A percentile compares a stretch with the other conserved stretches of the same genome.
Evolutionary conservation across 2,329 filamentous ascomycete genomes (phyloP).

Genomic region (Paracorniculantispora psalliotae): DNA sequence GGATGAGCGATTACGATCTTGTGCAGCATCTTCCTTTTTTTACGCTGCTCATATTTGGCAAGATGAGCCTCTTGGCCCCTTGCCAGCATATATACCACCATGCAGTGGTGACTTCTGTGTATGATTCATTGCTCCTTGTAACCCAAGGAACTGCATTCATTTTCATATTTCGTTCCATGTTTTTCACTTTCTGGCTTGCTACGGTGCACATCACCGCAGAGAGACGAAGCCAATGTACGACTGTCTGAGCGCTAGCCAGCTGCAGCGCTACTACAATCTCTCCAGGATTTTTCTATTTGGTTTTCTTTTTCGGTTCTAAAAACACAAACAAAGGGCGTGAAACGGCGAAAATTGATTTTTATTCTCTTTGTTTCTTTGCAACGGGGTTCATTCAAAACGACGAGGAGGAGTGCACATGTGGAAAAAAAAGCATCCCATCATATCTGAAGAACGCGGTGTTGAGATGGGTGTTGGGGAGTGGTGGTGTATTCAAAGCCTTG

Average conservation of each 20-base stretch:
- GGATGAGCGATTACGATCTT: background rate
- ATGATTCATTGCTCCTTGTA: background rate
- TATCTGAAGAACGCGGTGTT: background rate
- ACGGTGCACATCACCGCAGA: background rate
- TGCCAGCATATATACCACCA: background rate
- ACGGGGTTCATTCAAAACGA: background rate
- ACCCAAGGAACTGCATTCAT: background rate
- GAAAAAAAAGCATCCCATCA: background rate
- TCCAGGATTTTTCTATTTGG: background rate
- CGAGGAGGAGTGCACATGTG: background rate
- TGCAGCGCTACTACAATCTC: constrained; percentile 8
- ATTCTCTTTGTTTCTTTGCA: background rate
- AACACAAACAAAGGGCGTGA: constrained; percentile 2
- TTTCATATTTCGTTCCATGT: constrained; percentile 2
- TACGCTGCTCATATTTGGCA: background rate
- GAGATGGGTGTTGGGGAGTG: background rate
- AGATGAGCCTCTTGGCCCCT: background rate
- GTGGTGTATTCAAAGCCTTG: background rate
- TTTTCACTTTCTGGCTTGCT: background rate
- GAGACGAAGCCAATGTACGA: background rate
- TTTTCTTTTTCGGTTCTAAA: background rate
- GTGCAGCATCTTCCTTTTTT: background rate
- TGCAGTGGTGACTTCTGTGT: background rate
- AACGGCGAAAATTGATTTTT: background rate
- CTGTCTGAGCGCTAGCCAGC: constrained; percentile 1